Evolutionary conservation across 805 yeast genomes (phyloP).

Genomic region (Wickerhamomyces chaumierensis): DNA sequence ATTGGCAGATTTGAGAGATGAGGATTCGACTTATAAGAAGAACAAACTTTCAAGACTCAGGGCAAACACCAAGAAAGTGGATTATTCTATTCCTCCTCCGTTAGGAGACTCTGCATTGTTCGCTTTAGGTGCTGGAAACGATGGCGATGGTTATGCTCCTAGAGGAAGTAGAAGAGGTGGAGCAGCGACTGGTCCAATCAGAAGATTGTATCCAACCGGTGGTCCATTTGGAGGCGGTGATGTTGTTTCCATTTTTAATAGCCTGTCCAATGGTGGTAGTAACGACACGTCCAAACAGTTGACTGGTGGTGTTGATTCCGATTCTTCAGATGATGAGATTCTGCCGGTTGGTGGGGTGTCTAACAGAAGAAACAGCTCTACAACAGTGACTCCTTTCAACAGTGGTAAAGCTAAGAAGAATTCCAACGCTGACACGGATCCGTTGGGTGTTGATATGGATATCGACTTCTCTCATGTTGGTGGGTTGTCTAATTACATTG

Average conservation of each 20-base stretch:
- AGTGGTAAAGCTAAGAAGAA: slow-evolving; percentile 28
- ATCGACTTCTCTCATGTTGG: slow-evolving; percentile 82
- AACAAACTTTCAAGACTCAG: slow-evolving; percentile 34
- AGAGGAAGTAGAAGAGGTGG: slow-evolving; percentile 24
- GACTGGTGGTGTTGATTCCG: slow-evolving; percentile 34
- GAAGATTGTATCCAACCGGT: slow-evolving; percentile 81
- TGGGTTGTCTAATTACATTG: slow-evolving; percentile 82
- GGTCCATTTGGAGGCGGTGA: slow-evolving; percentile 99
- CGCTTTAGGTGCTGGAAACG: slow-evolving; percentile 3
- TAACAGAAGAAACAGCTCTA: slow-evolving; percentile 22
- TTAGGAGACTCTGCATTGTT: slow-evolving; percentile 22
- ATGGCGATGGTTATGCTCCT: slow-evolving; percentile 14
- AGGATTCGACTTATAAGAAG: slow-evolving; percentile 27
- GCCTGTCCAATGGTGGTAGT: slow-evolving; percentile 8
- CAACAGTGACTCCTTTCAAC: slow-evolving; percentile 17
- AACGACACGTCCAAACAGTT: slow-evolving; percentile 2
- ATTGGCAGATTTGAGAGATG: slow-evolving; percentile 24
- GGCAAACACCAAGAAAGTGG: slow-evolving; percentile 61
- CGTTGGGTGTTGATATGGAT: slow-evolving; percentile 80
- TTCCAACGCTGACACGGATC: slow-evolving; percentile 80
- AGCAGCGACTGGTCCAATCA: slow-evolving; percentile 34
- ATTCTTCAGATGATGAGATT: slow-evolving; percentile 54
- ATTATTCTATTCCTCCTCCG: slow-evolving; percentile 81
- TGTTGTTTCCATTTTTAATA: slow-evolving; percentile 71
- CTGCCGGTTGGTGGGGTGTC: slow-evolving; percentile 32